A percentile compares a stretch with the other conserved stretches of the same genome.
Conservation (phyloP, 768 basidiomycete genomes). For the Candolleomyces aberdarensis region DNA sequence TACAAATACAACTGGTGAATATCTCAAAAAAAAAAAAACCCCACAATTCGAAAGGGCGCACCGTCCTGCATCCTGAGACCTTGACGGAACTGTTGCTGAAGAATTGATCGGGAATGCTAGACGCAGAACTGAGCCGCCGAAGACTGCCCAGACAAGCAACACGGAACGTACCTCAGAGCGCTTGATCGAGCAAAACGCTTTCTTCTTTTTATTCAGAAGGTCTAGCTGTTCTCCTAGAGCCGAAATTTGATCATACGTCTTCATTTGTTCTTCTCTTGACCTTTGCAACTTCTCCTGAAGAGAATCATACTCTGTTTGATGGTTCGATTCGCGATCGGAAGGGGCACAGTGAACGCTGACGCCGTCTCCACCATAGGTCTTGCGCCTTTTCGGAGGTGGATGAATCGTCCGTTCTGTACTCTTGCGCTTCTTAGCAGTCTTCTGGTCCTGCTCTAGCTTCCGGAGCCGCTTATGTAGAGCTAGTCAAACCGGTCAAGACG, state of each 20-base stretch:
- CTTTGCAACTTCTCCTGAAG: constrained; percentile 24
- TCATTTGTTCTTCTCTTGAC: constrained; percentile 33
- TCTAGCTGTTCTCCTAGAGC: constrained; percentile 40
- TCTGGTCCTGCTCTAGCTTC: constrained; percentile 39
- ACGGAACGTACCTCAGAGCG: constrained; percentile 43
- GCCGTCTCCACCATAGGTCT: no score
- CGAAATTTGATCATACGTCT: constrained; percentile 27
- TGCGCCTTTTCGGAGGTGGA: no score
- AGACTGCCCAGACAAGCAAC: no score
- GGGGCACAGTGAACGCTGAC: no score
- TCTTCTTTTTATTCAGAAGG: constrained; percentile 53
- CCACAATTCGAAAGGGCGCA: constrained; percentile 33
- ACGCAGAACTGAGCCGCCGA: background rate
- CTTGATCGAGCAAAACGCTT: constrained; percentile 56
- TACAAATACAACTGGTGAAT: no score
- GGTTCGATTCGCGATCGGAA: no score
- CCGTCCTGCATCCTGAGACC: constrained; percentile 60
- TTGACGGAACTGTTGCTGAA: constrained; percentile 56
- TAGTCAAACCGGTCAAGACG: no score
- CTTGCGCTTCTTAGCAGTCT: constrained; percentile 18
- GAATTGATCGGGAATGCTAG: constrained; percentile 41
- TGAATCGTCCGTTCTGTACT: constrained; percentile 28
- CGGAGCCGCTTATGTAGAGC: constrained; percentile 39
- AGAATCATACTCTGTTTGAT: no score
- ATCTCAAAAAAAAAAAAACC: no score